Evolutionary conservation across 2,329 filamentous ascomycete species (phyloP), one percentile per base, ranked within the genome.

Genomic region (Periconia sp.): DNA sequence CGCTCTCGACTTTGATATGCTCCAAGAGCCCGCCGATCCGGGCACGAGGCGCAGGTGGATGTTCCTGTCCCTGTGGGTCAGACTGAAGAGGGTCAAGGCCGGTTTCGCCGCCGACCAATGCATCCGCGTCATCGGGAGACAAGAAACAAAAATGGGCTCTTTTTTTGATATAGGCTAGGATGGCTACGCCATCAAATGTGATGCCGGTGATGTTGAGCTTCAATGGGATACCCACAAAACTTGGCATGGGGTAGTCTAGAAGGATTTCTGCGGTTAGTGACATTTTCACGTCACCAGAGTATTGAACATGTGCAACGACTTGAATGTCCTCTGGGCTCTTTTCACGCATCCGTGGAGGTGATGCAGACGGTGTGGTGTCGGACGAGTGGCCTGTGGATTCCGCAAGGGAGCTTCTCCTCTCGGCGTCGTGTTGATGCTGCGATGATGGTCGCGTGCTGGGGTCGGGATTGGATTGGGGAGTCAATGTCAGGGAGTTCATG

Each of bases 191-290:
- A 70, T 99, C 93, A 75, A 99, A 99, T 0, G 90, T 92, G 55
- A 99, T 77, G 0, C 94, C 94, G 0, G 94, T 97, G 62, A 99
- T 95, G 72, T 93, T 96, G 23, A 99, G 81, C 73, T 94, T 93
- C 45, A 99, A 82, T 1, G 94, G 94, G 56, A 99, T 93, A 13
- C 92, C 92, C 2, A 97, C 93, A 68, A 99, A 99, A 77, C 91
- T 96, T 41, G 92, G 92, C 91, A 97, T 97, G 1, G 94, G 94
- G 72, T 99, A 99, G 75, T 99, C 94, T 33, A 99, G 86, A 31
- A 97, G 80, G 41, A 99, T 96, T 75, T 97, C 92, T 0, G 94
- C 92, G 20, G 94, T 97, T 47, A 99, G 81, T 56, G 92, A 91
- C 53, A 99, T 83, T 61, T 87, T 87, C 54, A 99, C 83, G 68